These are phyloP conservation scores for Microsporum ferrugineum DNA, from an alignment of 2,329 filamentous ascomycete genomes.

Conservation along the genomic window DNA sequence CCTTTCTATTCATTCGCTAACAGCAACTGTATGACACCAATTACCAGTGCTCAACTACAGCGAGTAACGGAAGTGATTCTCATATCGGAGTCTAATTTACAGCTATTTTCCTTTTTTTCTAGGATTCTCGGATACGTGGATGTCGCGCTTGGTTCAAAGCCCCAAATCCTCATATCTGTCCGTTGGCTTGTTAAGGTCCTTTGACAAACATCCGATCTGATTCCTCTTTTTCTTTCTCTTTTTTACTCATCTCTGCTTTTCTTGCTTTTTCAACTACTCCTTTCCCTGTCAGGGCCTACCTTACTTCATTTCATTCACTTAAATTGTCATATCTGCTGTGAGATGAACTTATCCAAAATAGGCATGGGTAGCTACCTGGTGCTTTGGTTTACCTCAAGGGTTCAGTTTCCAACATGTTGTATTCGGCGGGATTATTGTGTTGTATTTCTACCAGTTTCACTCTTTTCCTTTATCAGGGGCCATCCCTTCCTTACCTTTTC, in stretches of 20 bases:
- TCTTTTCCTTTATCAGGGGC: background rate
- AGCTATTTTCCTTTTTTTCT: slow-evolving; percentile 16
- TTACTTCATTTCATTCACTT: slow-evolving; percentile 19
- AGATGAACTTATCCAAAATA: slow-evolving; percentile 19
- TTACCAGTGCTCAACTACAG: background rate
- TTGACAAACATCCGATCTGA: slow-evolving; percentile 15
- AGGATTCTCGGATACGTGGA: slow-evolving; percentile 18
- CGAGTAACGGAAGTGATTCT: slow-evolving; percentile 4
- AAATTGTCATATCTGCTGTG: slow-evolving; percentile 21
- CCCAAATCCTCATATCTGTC: slow-evolving; percentile 18
- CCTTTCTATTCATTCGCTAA: background rate
- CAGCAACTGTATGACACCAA: background rate
- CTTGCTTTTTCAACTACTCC: slow-evolving; percentile 17
- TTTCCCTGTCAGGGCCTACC: slow-evolving; percentile 13
- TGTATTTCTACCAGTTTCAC: background rate
- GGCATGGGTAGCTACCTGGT: slow-evolving; percentile 18
- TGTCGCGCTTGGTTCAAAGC: slow-evolving; percentile 15
- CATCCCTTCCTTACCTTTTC: background rate
- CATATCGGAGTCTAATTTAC: slow-evolving; percentile 16
- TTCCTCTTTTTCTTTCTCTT: slow-evolving; percentile 12
- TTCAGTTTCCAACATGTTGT: background rate
- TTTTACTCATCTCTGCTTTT: slow-evolving; percentile 18
- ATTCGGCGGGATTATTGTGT: background rate
- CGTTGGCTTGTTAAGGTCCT: slow-evolving; percentile 17
- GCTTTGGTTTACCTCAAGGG: slow-evolving; percentile 21